These are phyloP conservation scores for Hypoxylon sp. DNA, from an alignment of 2,329 filamentous ascomycete species.

Conservation along the genomic window DNA sequence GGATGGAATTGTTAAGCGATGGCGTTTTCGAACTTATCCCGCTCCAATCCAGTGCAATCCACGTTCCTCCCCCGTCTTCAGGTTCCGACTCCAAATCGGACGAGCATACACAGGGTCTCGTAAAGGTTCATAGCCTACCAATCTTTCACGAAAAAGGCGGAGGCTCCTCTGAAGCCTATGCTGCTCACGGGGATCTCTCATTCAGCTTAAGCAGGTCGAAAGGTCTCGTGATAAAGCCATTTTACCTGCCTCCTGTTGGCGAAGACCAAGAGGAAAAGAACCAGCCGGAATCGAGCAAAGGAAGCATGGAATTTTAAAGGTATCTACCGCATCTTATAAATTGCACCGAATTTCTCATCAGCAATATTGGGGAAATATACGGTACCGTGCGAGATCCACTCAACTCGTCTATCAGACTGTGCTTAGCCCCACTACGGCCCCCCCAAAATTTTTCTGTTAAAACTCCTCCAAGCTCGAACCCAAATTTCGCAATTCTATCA, in stretches of 20 bases:
- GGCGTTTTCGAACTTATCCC: constrained; percentile 87
- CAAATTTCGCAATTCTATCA: constrained; percentile 26
- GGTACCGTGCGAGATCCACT: constrained; percentile 19
- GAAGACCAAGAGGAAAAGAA: constrained; percentile 68
- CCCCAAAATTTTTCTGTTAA: constrained; percentile 31
- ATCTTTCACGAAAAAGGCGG: constrained; percentile 90
- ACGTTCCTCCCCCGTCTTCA: constrained; percentile 64
- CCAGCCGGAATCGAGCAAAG: constrained; percentile 68
- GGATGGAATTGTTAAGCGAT: constrained; percentile 87
- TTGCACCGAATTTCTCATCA: neutral
- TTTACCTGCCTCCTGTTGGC: constrained; percentile 87
- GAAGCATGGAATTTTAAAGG: constrained; percentile 80
- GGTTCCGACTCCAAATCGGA: constrained; percentile 66
- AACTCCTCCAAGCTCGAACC: constrained; percentile 34
- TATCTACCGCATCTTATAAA: neutral
- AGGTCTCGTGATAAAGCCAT: constrained; percentile 88
- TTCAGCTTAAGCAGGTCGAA: constrained; percentile 86
- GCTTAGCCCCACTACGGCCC: constrained; percentile 27
- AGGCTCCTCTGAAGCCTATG: constrained; percentile 74
- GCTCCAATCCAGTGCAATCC: constrained; percentile 69
- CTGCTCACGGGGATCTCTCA: constrained; percentile 85
- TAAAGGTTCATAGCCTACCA: constrained; percentile 85
- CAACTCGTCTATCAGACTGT: constrained; percentile 11
- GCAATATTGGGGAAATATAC: neutral
- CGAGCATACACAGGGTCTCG: constrained; percentile 86